phyloP scores from a whole-genome alignment of 116 monocot species.

The Zostera marina region DNA sequence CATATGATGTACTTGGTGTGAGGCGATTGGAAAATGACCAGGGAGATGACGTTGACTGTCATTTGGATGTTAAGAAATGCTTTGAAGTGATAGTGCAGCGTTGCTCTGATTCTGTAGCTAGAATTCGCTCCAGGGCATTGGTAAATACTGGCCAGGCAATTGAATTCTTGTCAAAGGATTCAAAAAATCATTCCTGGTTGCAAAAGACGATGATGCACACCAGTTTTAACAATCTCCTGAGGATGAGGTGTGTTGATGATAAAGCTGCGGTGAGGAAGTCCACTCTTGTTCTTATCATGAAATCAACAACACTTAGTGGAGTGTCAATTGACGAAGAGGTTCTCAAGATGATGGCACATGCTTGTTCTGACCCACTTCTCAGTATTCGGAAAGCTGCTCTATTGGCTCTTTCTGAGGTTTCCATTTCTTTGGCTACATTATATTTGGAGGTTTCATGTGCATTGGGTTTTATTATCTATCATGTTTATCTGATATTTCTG shows the following conservation, averaged over 20 bases:
- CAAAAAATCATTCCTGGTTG: conserved; percentile 13
- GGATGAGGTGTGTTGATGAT: conserved; percentile 62
- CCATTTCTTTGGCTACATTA: background rate
- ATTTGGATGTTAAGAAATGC: conserved; percentile 35
- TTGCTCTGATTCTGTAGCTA: conserved; percentile 50
- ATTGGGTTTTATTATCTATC: background rate
- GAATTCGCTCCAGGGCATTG: conserved; percentile 68
- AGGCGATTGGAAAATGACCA: background rate
- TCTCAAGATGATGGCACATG: conserved; percentile 38
- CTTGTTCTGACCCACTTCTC: conserved; percentile 85
- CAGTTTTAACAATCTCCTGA: conserved; percentile 33
- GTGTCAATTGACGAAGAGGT: conserved; percentile 43
- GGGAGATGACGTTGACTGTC: background rate
- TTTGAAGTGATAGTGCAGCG: conserved; percentile 39
- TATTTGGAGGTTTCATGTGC: background rate
- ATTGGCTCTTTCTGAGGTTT: conserved; percentile 72
- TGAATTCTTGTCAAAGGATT: conserved; percentile 24
- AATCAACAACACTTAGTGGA: conserved; percentile 36
- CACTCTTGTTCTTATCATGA: conserved; percentile 52
- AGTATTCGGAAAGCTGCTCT: conserved; percentile 90
- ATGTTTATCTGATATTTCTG: background rate
- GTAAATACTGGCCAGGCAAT: conserved; percentile 45
- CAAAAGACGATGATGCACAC: conserved; percentile 14
- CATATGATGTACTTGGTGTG: conserved; percentile 24
- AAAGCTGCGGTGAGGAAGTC: conserved; percentile 93